These are phyloP conservation scores for Alternaria postmessia DNA, from an alignment of 2,329 filamentous ascomycete genomes.

Conservation along the genomic window DNA sequence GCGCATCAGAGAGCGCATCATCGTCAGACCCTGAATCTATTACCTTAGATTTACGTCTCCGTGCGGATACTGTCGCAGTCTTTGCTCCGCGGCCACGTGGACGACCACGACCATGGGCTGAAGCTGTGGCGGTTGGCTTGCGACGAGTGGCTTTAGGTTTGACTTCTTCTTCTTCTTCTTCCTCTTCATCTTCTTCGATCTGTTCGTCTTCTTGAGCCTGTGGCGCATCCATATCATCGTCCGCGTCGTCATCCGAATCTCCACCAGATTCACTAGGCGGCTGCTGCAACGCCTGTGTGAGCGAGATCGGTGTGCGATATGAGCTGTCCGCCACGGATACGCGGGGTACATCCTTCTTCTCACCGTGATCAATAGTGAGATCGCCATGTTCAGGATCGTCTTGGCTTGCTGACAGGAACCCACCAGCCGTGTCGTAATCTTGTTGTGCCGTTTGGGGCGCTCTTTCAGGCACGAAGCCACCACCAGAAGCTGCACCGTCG, in stretches of 20 bases:
- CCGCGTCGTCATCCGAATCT: not conserved
- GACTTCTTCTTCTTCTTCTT: conserved; percentile 41
- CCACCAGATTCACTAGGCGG: conserved; percentile 10
- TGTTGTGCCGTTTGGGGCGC: conserved; percentile 4
- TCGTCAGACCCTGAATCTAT: conserved; percentile 22
- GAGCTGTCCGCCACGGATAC: conserved; percentile 17
- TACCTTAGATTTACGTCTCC: conserved; percentile 16
- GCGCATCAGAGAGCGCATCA: conserved; percentile 17
- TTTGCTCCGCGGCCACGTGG: conserved; percentile 16
- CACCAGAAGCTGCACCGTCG: conserved; percentile 19
- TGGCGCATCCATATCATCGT: conserved; percentile 5
- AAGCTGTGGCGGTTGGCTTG: conserved; percentile 10
- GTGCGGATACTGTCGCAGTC: conserved; percentile 9
- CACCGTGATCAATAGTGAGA: conserved; percentile 45
- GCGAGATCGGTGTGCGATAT: conserved; percentile 47
- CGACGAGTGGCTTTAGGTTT: conserved; percentile 16
- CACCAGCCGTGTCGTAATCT: conserved; percentile 44
- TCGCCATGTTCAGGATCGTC: conserved; percentile 42
- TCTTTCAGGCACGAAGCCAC: conserved; percentile 26
- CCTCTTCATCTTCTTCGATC: conserved; percentile 50
- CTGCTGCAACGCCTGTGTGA: conserved; percentile 42
- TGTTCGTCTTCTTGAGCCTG: conserved; percentile 54
- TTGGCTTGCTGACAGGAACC: conserved; percentile 50
- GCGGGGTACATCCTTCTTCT: conserved; percentile 17
- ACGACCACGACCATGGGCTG: not conserved